These are phyloP conservation scores for Kockiozyma suomiensis DNA, from an alignment of 805 yeast species.

Conservation along the genomic window DNA sequence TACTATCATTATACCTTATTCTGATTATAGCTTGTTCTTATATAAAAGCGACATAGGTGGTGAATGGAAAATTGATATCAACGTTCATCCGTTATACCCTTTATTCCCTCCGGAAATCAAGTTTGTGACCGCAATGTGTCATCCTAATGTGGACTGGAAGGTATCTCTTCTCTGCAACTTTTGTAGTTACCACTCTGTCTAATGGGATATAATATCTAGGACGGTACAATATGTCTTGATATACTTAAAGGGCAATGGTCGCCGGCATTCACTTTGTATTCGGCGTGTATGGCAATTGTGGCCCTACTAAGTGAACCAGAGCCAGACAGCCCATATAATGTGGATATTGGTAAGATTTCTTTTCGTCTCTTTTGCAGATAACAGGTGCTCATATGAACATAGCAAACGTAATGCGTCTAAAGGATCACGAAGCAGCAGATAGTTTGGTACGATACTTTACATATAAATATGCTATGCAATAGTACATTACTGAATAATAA, in stretches of 20 bases:
- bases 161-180: slow-evolving; percentile 15
- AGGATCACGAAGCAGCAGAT: slow-evolving; percentile 39
- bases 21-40: background rate
- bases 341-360: slow-evolving; percentile 44
- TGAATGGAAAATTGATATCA: slow-evolving; percentile 51
- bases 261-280: slow-evolving; percentile 47
- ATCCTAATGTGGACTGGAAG: slow-evolving; percentile 45
- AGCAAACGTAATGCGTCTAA: slow-evolving; percentile 40
- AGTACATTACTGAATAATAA: no score
- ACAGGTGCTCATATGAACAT: background rate
- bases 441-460: slow-evolving; percentile 40
- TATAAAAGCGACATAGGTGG: slow-evolving; percentile 52
- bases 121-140: slow-evolving; percentile 45
- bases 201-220: slow-evolving; percentile 27
- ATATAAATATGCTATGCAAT: slow-evolving; percentile 26
- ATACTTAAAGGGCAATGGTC: slow-evolving; percentile 44
- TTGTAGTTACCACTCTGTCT: background rate
- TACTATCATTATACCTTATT: background rate
- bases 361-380: no score
- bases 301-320: slow-evolving; percentile 45
- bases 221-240: slow-evolving; percentile 47
- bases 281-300: slow-evolving; percentile 44
- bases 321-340: slow-evolving; percentile 45
- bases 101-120: slow-evolving; percentile 52
- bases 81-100: slow-evolving; percentile 50